These are phyloP conservation scores for Coemansia sp. DNA, from an alignment of 192 early-diverging fungal species.

Conservation along the genomic window DNA sequence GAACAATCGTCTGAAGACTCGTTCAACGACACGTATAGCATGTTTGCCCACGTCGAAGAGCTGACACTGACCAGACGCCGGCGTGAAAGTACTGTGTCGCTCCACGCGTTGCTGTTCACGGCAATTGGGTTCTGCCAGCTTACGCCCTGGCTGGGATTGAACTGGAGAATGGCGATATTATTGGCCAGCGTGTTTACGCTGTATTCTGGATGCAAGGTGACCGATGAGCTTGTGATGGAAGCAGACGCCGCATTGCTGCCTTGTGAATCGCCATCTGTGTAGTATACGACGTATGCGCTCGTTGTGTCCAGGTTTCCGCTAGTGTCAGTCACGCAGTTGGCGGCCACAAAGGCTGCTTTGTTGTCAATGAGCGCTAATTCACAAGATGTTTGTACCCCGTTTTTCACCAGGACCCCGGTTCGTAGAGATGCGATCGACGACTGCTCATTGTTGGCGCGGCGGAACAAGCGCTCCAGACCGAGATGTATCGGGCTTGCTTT, in stretches of 20 bases:
- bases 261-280: background rate
- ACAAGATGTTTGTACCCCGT: conserved; percentile 38
- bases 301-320: conserved; percentile 13
- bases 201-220: conserved; percentile 29
- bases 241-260: conserved; percentile 8
- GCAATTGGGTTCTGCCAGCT: conserved; percentile 22
- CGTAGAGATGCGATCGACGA: background rate
- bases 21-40: background rate
- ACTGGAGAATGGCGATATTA: conserved; percentile 31
- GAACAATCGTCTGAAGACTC: conserved; percentile 3
- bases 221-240: conserved; percentile 2
- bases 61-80: conserved; percentile 6
- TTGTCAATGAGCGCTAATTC: conserved; percentile 44
- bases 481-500: background rate
- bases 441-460: background rate
- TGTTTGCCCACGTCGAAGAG: conserved; percentile 6
- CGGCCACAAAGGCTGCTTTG: conserved; percentile 34
- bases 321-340: conserved; percentile 30
- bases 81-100: conserved; percentile 13
- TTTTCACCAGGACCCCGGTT: conserved; percentile 27
- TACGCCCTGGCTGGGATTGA: conserved; percentile 10
- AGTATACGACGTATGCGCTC: conserved; percentile 20
- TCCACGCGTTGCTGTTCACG: conserved; percentile 20
- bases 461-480: too few species aligned
- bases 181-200: conserved; percentile 27